Conservation (phyloP, 2,329 filamentous ascomycete species). For the Orbilia blumenaviensis region DNA sequence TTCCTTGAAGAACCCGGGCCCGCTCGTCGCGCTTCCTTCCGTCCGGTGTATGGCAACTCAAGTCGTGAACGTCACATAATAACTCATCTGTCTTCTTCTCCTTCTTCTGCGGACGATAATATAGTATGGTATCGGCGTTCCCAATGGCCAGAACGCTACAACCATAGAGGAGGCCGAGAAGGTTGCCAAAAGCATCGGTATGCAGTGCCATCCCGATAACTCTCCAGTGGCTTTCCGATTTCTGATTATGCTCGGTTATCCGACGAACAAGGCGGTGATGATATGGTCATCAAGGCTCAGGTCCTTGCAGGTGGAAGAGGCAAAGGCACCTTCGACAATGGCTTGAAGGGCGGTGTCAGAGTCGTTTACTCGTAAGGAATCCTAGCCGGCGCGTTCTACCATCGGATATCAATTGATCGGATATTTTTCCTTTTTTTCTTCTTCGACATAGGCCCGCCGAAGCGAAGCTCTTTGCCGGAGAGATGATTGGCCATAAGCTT, state of each 20-base stretch:
- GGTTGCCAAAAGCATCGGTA: conserved; percentile 88
- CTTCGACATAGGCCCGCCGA: conserved; percentile 72
- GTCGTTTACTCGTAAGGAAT: conserved; percentile 88
- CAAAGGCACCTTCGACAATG: conserved; percentile 98
- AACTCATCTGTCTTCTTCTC: conserved; percentile 15
- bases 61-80: conserved; percentile 17
- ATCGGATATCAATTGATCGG: conserved; percentile 25
- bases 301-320: conserved; percentile 96
- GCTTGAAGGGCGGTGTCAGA: conserved; percentile 96
- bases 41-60: conserved; percentile 31
- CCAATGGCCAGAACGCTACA: conserved; percentile 86
- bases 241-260: conserved; percentile 23
- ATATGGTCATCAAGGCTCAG: conserved; percentile 99
- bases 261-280: conserved; percentile 68
- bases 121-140: conserved; percentile 93
- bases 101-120: neutral
- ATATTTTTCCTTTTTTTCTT: neutral
- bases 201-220: conserved; percentile 54
- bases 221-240: conserved; percentile 53
- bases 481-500: conserved; percentile 99
- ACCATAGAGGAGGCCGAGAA: conserved; percentile 86
- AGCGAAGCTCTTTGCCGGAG: conserved; percentile 96
- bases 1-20: conserved; percentile 14
- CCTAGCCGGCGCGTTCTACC: neutral
- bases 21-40: conserved; percentile 21